Evolutionary conservation across 2,329 filamentous ascomycete species (phyloP), one percentile per base, ranked within the genome.

Genomic region (Incumbomyces lentus): DNA sequence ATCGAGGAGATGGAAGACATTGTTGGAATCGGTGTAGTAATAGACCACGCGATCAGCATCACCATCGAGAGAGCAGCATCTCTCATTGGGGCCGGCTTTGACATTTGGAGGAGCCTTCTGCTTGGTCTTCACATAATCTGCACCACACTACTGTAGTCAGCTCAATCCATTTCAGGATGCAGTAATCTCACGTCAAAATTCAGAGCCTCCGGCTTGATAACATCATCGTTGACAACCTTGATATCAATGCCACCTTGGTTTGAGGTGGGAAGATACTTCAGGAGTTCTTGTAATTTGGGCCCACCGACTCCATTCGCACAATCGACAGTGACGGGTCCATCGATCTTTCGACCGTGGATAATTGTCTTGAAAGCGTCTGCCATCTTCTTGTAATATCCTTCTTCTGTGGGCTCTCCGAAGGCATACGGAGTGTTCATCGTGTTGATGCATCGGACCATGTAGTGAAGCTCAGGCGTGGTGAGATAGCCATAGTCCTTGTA

Each of bases 381-480:
- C 45, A 95, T 77, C 73, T 98, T 98, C 68, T 92, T 78, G 66
- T 96, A 96, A 70, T 98, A 98, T 31, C 92, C 92, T 49, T 79
- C 73, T 70, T 96, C 90, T 52, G 84, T 94, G 44, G 87, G 78
- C 61, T 87, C 81, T 48, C 92, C 92, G 62, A 96, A 98, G 14
- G 87, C 78, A 57, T 88, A 82, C 47, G 84, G 82, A 2, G 86
- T 93, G 51, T 84, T 86, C 59, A 92, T 78, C 1, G 90, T 96
- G 70, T 98, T 98, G 68, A 88, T 78, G 66, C 89, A 94, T 54
- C 92, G 86, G 29, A 90, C 90, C 54, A 96, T 75, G 68, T 98
- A 98, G 71, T 98, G 92, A 49, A 98, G 76, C 69, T 96, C 92
- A n/a, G 92, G 92, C 2, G 92, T 98, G 11, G 92, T 96, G 60